A percentile compares a stretch with the other conserved stretches of the same genome.
Conservation (phyloP, 2,329 filamentous ascomycete genomes). For the Rosellinia necatrix region DNA sequence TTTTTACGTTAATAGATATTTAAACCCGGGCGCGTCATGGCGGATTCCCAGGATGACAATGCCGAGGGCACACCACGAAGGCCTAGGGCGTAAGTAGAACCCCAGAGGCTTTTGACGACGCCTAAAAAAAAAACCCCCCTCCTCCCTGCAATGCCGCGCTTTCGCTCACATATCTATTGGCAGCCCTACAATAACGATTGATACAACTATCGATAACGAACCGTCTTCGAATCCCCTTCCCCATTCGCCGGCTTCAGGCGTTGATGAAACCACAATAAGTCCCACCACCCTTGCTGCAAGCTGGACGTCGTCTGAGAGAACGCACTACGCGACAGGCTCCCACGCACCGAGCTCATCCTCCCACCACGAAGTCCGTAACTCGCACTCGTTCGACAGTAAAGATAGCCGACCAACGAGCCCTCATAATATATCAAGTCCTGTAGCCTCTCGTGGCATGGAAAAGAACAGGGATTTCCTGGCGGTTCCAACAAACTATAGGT, state of each 20-base stretch:
- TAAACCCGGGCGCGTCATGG: constrained; percentile 25
- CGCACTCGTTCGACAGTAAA: constrained; percentile 65
- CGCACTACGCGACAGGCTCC: constrained; percentile 24
- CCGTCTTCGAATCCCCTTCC: constrained; percentile 28
- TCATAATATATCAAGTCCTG: constrained; percentile 70
- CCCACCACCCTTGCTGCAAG: constrained; percentile 39
- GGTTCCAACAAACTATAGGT: constrained; percentile 65
- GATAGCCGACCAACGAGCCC: constrained; percentile 72
- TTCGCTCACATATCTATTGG: constrained; percentile 16
- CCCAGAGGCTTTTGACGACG: not conserved
- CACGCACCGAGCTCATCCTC: constrained; percentile 30
- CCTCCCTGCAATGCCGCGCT: not conserved
- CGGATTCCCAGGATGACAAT: constrained; percentile 30
- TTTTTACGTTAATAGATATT: constrained; percentile 10
- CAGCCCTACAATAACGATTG: constrained; percentile 46
- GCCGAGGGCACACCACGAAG: constrained; percentile 34
- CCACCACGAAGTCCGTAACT: constrained; percentile 53
- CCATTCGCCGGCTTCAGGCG: constrained; percentile 37
- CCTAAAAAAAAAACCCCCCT: not conserved
- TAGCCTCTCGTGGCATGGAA: constrained; percentile 53
- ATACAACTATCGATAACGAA: constrained; percentile 41
- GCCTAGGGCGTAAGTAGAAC: constrained; percentile 37
- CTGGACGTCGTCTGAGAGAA: constrained; percentile 36
- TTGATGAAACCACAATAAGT: constrained; percentile 38
- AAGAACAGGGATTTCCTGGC: constrained; percentile 61